These are phyloP conservation scores for Cajanus cajan DNA, from an alignment of 306 rosid genomes.

Conservation along the genomic window DNA sequence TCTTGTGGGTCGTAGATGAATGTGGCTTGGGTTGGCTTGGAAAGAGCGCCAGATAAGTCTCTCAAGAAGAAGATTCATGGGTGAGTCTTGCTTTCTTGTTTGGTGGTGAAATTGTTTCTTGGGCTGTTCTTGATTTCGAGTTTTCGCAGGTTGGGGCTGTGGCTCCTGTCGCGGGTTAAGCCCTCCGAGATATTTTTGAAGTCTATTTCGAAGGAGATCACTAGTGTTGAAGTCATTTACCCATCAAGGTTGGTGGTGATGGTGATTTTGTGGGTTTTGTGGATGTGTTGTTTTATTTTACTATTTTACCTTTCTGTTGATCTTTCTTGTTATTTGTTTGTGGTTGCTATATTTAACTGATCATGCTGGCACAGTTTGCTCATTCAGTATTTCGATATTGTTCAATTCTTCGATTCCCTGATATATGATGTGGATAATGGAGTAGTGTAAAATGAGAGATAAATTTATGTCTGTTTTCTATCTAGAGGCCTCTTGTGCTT, in stretches of 20 bases:
- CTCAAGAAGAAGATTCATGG: constrained; percentile 75
- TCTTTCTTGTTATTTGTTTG: not conserved
- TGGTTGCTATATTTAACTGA: not conserved
- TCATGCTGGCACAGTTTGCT: not conserved
- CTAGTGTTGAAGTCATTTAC: constrained; percentile 73
- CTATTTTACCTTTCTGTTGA: not conserved
- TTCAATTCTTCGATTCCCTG: constrained; percentile 5
- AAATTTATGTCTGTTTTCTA: not conserved
- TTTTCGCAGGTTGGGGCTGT: constrained; percentile 66
- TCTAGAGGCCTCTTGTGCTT: not conserved
- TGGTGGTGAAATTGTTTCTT: not conserved
- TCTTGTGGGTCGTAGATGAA: constrained; percentile 58
- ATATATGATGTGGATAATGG: not conserved
- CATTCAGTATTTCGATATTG: not conserved
- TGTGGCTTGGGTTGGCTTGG: constrained; percentile 71
- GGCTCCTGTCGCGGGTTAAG: constrained; percentile 77
- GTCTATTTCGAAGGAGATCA: constrained; percentile 73
- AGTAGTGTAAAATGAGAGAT: not conserved
- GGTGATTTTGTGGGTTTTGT: no score
- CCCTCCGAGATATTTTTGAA: constrained; percentile 90
- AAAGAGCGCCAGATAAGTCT: constrained; percentile 67
- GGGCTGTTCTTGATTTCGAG: not conserved
- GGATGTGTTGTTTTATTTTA: not conserved
- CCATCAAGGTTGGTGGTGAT: constrained; percentile 72
- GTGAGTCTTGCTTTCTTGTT: constrained; percentile 36